A percentile compares a stretch with the other conserved stretches of the same genome.
phyloP scores from a whole-genome alignment of 306 rosid species.

The Citrullus colocynthis region DNA sequence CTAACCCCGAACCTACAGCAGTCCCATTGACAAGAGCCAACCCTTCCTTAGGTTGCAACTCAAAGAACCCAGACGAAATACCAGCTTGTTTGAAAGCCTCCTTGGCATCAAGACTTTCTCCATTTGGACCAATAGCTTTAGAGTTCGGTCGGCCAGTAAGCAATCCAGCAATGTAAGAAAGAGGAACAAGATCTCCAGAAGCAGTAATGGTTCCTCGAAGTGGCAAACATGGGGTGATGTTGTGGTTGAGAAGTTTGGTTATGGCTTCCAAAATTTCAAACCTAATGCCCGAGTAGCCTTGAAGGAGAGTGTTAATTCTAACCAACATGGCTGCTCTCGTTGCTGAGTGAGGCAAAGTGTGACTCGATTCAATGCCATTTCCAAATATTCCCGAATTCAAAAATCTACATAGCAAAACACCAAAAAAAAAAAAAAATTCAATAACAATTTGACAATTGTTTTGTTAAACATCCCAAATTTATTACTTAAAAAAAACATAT shows the following conservation, averaged over 20 bases:
- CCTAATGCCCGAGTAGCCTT: constrained; percentile 83
- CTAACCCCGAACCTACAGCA: constrained; percentile 81
- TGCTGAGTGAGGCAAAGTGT: constrained; percentile 58
- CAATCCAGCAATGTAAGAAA: constrained; percentile 74
- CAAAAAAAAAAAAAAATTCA: not conserved
- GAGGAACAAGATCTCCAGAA: constrained; percentile 86
- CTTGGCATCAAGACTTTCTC: constrained; percentile 37
- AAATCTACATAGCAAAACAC: constrained; percentile 20
- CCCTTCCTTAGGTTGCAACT: constrained; percentile 83
- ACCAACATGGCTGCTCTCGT: constrained; percentile 81
- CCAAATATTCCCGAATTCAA: constrained; percentile 90
- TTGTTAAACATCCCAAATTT: not conserved
- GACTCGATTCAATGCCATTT: constrained; percentile 44
- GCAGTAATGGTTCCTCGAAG: constrained; percentile 73
- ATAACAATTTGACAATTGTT: not conserved
- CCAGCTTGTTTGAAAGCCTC: constrained; percentile 48
- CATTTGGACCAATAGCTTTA: constrained; percentile 51
- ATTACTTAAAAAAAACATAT: not conserved
- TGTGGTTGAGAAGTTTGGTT: constrained; percentile 53
- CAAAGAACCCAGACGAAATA: constrained; percentile 52
- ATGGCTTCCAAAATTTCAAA: constrained; percentile 75
- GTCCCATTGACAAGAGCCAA: constrained; percentile 85
- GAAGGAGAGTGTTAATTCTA: constrained; percentile 77
- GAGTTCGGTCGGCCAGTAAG: constrained; percentile 70
- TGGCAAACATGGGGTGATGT: constrained; percentile 65